Conservation (phyloP, 306 rosid species). For the Albizia julibrissin region DNA sequence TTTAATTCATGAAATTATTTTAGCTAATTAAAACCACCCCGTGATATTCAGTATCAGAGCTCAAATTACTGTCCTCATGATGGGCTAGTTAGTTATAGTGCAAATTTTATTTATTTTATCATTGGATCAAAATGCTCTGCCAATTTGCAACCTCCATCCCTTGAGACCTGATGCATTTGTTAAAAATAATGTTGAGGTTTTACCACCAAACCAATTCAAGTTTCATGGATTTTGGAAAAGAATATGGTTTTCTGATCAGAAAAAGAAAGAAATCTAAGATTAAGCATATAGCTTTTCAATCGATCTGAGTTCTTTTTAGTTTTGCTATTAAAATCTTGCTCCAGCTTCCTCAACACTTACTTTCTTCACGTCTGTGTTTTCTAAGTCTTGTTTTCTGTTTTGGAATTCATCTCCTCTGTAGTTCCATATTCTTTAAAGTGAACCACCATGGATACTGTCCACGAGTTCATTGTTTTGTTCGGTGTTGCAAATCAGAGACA, state of each 20-base stretch:
- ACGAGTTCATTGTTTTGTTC: constrained; percentile 25
- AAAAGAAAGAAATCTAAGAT: background rate
- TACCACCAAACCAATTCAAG: background rate
- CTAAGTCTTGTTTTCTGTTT: background rate
- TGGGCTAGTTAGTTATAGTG: constrained; percentile 13
- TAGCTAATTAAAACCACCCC: background rate
- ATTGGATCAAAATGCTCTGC: background rate
- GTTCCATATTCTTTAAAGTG: constrained; percentile 20
- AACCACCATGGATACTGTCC: constrained; percentile 17
- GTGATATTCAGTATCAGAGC: background rate
- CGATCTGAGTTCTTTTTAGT: background rate
- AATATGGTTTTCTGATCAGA: background rate
- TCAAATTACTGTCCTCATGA: constrained; percentile 24
- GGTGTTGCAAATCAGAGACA: too few species aligned
- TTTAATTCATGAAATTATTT: background rate
- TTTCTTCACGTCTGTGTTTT: constrained; percentile 11
- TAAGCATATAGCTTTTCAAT: background rate
- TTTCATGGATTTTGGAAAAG: background rate
- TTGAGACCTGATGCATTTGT: constrained; percentile 8
- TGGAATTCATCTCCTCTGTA: background rate
- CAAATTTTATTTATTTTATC: constrained; percentile 12
- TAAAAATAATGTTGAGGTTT: constrained; percentile 18
- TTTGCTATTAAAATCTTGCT: background rate
- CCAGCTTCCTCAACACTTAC: constrained; percentile 1
- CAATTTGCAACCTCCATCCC: constrained; percentile 1